These are phyloP conservation scores for Glebionis coronaria DNA, from an alignment of 129 eudicot genomes.

Conservation along the genomic window DNA sequence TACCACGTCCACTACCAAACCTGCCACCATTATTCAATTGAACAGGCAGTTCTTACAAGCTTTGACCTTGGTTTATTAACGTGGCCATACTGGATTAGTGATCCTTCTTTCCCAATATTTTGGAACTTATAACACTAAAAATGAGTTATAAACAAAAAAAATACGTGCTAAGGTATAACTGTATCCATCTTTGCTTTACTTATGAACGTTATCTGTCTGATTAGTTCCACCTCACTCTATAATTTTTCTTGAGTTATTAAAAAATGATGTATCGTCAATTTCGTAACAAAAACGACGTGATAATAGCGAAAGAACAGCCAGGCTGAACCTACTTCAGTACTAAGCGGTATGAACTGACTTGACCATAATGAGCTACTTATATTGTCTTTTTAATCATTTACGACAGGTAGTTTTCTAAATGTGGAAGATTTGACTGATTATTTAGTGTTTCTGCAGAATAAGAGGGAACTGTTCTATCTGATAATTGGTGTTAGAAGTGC, in stretches of 20 bases:
- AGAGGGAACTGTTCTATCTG: conserved; percentile 71
- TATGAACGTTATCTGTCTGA: conserved; percentile 1
- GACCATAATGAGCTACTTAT: not conserved
- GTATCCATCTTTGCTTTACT: conserved; percentile 8
- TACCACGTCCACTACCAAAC: too few species aligned
- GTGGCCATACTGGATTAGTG: too few species aligned
- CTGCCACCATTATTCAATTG: too few species aligned
- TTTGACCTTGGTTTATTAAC: too few species aligned
- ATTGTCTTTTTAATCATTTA: not conserved
- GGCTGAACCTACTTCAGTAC: conserved; percentile 69
- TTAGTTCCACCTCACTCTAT: not conserved
- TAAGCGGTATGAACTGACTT: conserved; percentile 64
- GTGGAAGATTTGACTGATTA: conserved; percentile 10
- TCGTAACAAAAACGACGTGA: conserved; percentile 52
- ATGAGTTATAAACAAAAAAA: conserved; percentile 55
- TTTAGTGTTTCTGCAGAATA: conserved; percentile 49
- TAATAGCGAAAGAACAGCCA: conserved; percentile 67
- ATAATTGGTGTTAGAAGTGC: conserved; percentile 79
- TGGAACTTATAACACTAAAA: too few species aligned
- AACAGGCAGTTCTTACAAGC: too few species aligned
- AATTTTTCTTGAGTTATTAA: not conserved
- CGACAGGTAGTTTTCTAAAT: not conserved
- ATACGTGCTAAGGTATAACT: conserved; percentile 50
- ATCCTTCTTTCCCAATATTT: too few species aligned
- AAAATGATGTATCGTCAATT: conserved; percentile 11